Conservation (phyloP, 2,329 filamentous ascomycete species). For the Cladosporium phlei region DNA sequence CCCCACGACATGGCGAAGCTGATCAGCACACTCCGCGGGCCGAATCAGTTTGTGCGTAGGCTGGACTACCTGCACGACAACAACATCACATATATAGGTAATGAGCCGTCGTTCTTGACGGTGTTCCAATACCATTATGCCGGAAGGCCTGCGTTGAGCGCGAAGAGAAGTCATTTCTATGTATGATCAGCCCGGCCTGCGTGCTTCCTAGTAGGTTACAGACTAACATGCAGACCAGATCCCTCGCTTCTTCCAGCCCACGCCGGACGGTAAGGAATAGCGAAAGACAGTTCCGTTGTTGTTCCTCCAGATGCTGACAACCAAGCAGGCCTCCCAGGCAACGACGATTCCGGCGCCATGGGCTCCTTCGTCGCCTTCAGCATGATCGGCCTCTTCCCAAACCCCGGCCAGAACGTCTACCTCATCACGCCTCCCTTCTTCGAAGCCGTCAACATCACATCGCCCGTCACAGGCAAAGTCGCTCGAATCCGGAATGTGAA, state of each 20-base stretch:
- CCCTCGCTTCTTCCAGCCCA: conserved; percentile 41
- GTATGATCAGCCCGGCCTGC: too few species aligned
- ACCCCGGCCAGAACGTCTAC: conserved; percentile 46
- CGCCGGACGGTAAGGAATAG: conserved; percentile 35
- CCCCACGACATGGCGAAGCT: conserved; percentile 41
- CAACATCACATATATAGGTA: conserved; percentile 42
- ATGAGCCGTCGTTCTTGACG: conserved; percentile 44
- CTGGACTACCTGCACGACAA: conserved; percentile 43
- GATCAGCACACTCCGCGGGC: conserved; percentile 38
- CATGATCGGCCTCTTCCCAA: conserved; percentile 44
- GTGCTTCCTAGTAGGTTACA: too few species aligned
- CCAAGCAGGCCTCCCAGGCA: conserved; percentile 45
- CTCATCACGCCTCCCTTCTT: conserved; percentile 46
- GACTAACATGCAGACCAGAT: too few species aligned
- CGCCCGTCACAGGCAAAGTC: conserved; percentile 37
- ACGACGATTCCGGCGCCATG: conserved; percentile 45
- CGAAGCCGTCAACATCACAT: conserved; percentile 36
- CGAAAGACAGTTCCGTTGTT: too few species aligned
- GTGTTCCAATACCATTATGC: conserved; percentile 45
- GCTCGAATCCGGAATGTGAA: conserved; percentile 40
- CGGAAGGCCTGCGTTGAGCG: conserved; percentile 39
- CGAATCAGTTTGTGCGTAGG: conserved; percentile 36
- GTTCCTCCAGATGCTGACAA: too few species aligned
- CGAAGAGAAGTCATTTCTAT: conserved; percentile 40
- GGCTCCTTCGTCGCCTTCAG: conserved; percentile 41